Conservation (phyloP, 169 alveolate species). For the Cryptosporidium tyzzeri region DNA sequence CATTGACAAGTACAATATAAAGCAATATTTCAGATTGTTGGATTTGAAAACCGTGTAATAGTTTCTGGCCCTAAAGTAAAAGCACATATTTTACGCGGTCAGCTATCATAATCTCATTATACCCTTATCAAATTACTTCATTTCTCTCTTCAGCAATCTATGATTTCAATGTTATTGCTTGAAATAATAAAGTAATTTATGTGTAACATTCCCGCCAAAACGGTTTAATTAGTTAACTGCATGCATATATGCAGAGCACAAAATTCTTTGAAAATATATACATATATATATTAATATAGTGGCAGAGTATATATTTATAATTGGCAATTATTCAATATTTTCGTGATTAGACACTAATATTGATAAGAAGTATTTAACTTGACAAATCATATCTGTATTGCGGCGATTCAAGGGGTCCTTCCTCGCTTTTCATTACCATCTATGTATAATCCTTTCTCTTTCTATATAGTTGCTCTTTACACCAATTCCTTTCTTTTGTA, state of each 20-base stretch:
- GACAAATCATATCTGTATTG: neutral
- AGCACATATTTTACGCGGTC: neutral
- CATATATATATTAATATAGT: too few relatives aligned
- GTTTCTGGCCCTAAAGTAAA: neutral
- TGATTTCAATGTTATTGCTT: neutral
- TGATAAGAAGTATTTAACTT: neutral
- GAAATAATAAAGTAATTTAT: too few relatives aligned
- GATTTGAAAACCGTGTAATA: too few relatives aligned
- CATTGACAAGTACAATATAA: neutral
- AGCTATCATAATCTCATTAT: too few relatives aligned
- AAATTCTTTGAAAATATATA: neutral
- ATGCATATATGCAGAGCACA: neutral
- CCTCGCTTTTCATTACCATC: neutral
- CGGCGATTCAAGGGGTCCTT: neutral
- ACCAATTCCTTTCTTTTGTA: neutral
- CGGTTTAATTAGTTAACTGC: neutral
- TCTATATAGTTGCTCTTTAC: neutral
- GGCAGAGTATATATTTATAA: neutral
- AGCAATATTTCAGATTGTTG: neutral
- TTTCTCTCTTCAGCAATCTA: neutral
- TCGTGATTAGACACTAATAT: neutral
- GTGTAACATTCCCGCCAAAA: neutral
- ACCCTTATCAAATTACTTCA: too few relatives aligned
- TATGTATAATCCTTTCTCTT: neutral
- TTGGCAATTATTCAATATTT: neutral